Base-by-base conservation (phyloP, 1,139 yeast species). In the Yamadazyma friedrichii region DNA sequence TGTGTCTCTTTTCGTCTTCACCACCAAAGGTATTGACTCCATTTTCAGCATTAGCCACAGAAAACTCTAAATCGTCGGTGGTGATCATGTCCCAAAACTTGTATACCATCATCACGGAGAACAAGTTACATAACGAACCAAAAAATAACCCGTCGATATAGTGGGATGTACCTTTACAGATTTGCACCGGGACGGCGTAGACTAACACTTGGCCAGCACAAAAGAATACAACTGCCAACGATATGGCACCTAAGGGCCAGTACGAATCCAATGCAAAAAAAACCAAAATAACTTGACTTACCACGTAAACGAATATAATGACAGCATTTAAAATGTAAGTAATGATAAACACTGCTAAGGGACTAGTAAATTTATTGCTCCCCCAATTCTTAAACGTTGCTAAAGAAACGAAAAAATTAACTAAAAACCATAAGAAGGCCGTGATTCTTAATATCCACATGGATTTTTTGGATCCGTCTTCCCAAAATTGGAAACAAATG, bases 41-140 rank as follows among this genome's bases (percentile, higher is more conserved):
- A 38, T 65, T 70, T 47, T 71, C 76, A 11, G 64, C 71, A 34
- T 59, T 65, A 13, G 77, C 76, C 40, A 88, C 95, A 39, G 93
- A 81, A 61, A 93, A 93, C 64, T 93, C 98, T 55, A 91, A 79
- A 61, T 93, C 98, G 56, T 93, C 98, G 45, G 83, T 80, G n/a
- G 98, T 93, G 41, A 93, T 84, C 79, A 88, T 87, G 56, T 91
- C 97, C 97, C 98, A 93, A 53, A 82, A 88, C 64, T 93, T 91
- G 70, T 89, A 91, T 42, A 91, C 72, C 98, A 93, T 91, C 96
- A 93, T 89, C 42, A 85, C 69, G 6, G 95, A 76, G 55, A 88
- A 86, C 38, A 88, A 61, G 58, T 87, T 88, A 56, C 95, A 80
- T 35, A 88, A 55, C 27, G 94, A 76, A 17, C 91, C 95, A 56